Conservation (phyloP, 768 basidiomycete genomes). For the Pholiota microspora region DNA sequence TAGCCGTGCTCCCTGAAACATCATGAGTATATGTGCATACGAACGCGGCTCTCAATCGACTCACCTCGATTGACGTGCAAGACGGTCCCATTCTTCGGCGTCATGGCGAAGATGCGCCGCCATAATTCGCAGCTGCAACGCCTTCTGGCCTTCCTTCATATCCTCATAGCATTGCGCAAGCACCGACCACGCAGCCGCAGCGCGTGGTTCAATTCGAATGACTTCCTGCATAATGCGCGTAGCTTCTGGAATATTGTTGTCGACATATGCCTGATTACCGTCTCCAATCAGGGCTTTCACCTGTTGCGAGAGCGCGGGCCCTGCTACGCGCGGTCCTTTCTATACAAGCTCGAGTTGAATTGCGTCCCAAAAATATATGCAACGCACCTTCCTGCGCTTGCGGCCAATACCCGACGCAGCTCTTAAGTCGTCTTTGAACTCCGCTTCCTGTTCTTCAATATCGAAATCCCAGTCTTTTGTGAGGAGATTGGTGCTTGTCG, state of each 20-base stretch:
- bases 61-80: constrained; percentile 76
- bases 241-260: constrained; percentile 62
- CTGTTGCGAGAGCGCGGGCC: constrained; percentile 64
- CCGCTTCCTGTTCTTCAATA: constrained; percentile 63
- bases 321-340: constrained; percentile 43
- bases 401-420: constrained; percentile 73
- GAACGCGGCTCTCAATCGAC: background rate
- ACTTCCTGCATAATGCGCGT: constrained; percentile 87
- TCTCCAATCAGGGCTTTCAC: constrained; percentile 76
- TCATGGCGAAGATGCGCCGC: constrained; percentile 85
- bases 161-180: constrained; percentile 84
- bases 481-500: constrained; percentile 41
- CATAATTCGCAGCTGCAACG: constrained; percentile 83
- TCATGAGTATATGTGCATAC: background rate
- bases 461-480: constrained; percentile 73
- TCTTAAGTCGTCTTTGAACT: constrained; percentile 73
- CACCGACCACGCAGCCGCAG: constrained; percentile 81
- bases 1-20: constrained; percentile 59
- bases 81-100: constrained; percentile 82
- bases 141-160: constrained; percentile 62
- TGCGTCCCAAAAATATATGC: background rate
- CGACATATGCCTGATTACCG: constrained; percentile 85
- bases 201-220: constrained; percentile 89
- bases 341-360: background rate
- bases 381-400: constrained; percentile 45